Conservation (phyloP, 768 basidiomycete genomes). For the Termitomyces heimii region DNA sequence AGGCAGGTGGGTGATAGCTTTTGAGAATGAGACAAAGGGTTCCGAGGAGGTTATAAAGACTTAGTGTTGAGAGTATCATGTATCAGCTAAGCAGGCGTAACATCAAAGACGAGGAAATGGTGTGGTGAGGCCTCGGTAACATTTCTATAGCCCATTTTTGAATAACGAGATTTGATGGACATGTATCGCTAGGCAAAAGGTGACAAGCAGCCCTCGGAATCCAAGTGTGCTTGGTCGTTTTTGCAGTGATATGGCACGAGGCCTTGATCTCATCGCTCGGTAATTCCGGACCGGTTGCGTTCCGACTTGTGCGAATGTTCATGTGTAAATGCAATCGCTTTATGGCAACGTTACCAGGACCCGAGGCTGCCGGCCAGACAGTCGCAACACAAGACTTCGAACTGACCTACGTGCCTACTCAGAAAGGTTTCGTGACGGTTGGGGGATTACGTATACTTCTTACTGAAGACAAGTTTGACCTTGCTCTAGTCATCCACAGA, state of each 20-base stretch:
- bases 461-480: conserved; percentile 47
- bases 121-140: not conserved
- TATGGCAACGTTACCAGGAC: too few species aligned
- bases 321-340: too few species aligned
- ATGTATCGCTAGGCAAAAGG: too few species aligned
- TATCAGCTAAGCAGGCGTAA: not conserved
- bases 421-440: conserved; percentile 52
- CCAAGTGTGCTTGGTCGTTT: not conserved
- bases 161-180: not conserved
- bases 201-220: not conserved
- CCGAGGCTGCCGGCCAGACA: conserved; percentile 20
- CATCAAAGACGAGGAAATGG: not conserved
- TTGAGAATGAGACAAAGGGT: conserved; percentile 13
- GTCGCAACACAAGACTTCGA: conserved; percentile 53
- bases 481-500: too few species aligned
- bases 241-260: not conserved
- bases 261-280: not conserved
- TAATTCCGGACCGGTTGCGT: too few species aligned
- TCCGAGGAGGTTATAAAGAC: conserved; percentile 28
- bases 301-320: too few species aligned
- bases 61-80: not conserved
- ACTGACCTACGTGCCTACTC: conserved; percentile 53
- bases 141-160: not conserved
- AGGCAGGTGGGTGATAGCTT: not conserved
- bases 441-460: conserved; percentile 73